Evolutionary conservation across 305 asterid genomes (phyloP).

Genomic region (Solanum hybrid): DNA sequence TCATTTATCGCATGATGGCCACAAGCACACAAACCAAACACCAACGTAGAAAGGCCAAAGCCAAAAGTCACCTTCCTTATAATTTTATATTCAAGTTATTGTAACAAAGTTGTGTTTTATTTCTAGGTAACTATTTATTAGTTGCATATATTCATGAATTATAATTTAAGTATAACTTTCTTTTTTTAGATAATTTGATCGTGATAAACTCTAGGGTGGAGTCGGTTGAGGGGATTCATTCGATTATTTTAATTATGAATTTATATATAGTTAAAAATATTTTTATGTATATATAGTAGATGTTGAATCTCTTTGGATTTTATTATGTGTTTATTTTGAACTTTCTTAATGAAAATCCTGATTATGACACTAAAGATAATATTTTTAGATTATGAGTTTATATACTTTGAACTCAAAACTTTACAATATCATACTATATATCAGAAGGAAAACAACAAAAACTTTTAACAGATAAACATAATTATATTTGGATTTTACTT

Average conservation of each 20-base stretch:
- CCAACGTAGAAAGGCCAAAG: background rate
- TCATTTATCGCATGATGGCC: background rate
- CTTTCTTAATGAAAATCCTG: too few relatives aligned
- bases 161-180: background rate
- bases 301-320: rapidly evolving
- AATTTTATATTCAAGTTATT: background rate
- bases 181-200: background rate
- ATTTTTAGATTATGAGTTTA: background rate
- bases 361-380: background rate
- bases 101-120: background rate
- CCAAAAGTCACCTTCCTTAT: background rate
- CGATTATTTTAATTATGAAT: background rate
- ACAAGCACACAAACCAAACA: background rate
- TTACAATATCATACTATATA: background rate
- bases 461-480: background rate
- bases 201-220: background rate
- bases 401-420: background rate
- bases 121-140: background rate
- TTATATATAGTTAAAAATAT: background rate
- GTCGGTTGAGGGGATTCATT: background rate
- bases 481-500: background rate
- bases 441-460: background rate
- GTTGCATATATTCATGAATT: background rate
- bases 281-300: too few relatives aligned
- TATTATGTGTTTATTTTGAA: background rate